phyloP scores from a whole-genome alignment of 192 early-diverging fungal genomes.

The Mortierella alpina region DNA sequence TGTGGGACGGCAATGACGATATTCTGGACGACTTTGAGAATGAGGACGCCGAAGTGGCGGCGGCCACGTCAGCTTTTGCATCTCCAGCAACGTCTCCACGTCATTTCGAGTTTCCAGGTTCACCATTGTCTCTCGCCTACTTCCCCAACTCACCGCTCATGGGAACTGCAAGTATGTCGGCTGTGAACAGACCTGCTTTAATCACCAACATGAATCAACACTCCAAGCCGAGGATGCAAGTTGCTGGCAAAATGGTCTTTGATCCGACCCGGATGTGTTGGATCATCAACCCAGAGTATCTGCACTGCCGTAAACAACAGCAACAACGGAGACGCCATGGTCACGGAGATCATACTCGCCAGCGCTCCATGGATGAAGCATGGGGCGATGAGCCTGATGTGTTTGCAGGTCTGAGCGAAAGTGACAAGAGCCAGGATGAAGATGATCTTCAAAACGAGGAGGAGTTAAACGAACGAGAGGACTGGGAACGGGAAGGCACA shows the following conservation, averaged over 20 bases:
- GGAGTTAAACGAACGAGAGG: neutral
- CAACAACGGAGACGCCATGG: neutral
- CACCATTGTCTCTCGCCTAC: neutral
- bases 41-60: constrained; percentile 1
- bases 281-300: constrained; percentile 48
- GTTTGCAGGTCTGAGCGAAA: constrained; percentile 48
- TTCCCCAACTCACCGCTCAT: constrained; percentile 2
- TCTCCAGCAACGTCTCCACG: neutral
- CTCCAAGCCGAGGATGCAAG: constrained; percentile 33
- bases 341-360: neutral
- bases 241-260: constrained; percentile 47
- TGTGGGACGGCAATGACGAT: constrained; percentile 40
- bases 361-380: constrained; percentile 27
- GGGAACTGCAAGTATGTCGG: neutral
- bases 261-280: constrained; percentile 40
- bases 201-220: constrained; percentile 40
- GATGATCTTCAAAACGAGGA: constrained; percentile 3
- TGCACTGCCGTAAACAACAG: constrained; percentile 8
- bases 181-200: constrained; percentile 28
- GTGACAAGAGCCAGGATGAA: constrained; percentile 14
- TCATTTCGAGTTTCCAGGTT: neutral
- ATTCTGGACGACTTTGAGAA: constrained; percentile 31
- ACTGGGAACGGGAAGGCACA: neutral
- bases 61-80: neutral
- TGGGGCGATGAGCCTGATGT: constrained; percentile 51